Conservation (phyloP, 2,329 filamentous ascomycete species). For the Alternaria dauci region DNA sequence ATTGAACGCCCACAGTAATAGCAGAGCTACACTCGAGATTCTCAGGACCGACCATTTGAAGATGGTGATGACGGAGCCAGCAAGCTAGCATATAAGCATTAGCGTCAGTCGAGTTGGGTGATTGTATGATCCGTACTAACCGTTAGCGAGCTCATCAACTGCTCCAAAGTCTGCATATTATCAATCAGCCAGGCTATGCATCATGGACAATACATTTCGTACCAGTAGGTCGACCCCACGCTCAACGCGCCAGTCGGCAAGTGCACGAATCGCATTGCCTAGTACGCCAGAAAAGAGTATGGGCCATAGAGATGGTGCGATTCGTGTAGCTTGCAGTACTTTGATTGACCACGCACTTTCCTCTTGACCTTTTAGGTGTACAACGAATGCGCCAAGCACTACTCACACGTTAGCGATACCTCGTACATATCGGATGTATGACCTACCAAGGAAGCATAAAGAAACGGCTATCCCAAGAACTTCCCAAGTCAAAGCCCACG, state of each 20-base stretch:
- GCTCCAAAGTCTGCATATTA: neutral
- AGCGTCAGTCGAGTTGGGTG: neutral
- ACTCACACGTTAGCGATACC: neutral
- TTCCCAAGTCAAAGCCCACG: neutral
- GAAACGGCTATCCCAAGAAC: neutral
- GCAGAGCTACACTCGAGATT: constrained; percentile 9
- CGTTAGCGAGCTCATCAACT: neutral
- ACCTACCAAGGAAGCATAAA: neutral
- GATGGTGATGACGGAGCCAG: constrained; percentile 9
- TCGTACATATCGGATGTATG: neutral
- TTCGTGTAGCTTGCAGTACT: constrained; percentile 12
- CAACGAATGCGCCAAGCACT: neutral
- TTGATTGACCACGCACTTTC: neutral
- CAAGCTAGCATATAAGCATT: neutral
- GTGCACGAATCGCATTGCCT: constrained; percentile 13
- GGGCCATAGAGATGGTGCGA: constrained; percentile 18
- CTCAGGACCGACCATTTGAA: constrained; percentile 17
- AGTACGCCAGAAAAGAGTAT: constrained; percentile 19
- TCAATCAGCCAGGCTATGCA: neutral
- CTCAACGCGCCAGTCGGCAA: constrained; percentile 19
- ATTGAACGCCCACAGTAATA: constrained; percentile 17
- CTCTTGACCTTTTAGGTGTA: neutral
- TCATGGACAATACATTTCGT: neutral
- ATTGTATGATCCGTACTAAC: neutral
- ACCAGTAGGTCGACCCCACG: constrained; percentile 13